Base-by-base conservation (phyloP, 768 basidiomycete species). In the Piloderma croceum region DNA sequence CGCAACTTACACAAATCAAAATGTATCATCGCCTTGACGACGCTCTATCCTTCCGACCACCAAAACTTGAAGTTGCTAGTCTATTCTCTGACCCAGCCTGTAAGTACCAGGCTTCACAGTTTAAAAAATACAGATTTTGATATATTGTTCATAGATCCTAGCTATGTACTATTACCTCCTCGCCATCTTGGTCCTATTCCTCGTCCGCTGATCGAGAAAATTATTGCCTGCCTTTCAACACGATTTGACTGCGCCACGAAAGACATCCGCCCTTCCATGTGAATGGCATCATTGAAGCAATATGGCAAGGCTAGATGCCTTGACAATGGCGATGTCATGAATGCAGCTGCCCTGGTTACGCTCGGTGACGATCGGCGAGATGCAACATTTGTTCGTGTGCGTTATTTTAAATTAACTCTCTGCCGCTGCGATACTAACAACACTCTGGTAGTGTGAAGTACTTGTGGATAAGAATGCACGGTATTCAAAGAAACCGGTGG, bases 1-100 rank as follows among this genome's bases (percentile, higher is more conserved):
- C 58, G 0, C 60, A 60, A 36, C 38, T 68, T 0, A 43, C 45
- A 10, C 50, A 59, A 23, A 39, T 66, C 20, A 39, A 48, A 5
- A 21, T 40, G 7, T 41, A 41, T 6, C 67, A 61, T 48, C 38
- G 57, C 38, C 48, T 65, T 10, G 15, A 36, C 18, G 45, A 57
- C 1, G 48, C n/a, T n/a, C n/a, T n/a, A 40, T 23, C 32, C 37
- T 12, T 24, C 18, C 3, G 19, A 32, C 3, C 35, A 40, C 9
- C 44, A 42, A 13, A n/a, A 17, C 10, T 29, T 29, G 27, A 29
- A 29, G 27, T 15, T 15, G 10, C 27, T 15, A 15, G 15, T 9
- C 10, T 15, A 15, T n/a, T n/a, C n/a, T n/a, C n/a, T n/a, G 10
- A 9, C 27, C 27, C 10, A 9, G 9, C 27, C 27, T 15, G 27